Evolutionary conservation across 495 filamentous ascomycete genomes (phyloP).

Genomic region (Aeminium ludgeri): DNA sequence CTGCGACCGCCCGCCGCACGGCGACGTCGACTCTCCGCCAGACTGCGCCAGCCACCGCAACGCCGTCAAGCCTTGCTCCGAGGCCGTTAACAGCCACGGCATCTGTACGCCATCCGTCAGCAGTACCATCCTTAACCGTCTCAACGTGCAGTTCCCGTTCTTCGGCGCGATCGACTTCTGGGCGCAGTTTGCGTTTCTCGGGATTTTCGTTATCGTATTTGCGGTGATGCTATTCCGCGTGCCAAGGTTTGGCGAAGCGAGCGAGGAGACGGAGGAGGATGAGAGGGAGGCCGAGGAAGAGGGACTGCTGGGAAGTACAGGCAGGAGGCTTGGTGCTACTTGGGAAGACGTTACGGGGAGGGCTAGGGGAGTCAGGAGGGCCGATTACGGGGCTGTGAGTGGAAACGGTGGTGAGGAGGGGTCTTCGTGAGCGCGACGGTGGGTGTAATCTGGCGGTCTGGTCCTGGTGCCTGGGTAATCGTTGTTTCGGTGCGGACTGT

Average conservation of each 20-base stretch:
- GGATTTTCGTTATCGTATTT: constrained; percentile 66
- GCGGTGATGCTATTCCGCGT: constrained; percentile 60
- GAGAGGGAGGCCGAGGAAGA: constrained; percentile 92
- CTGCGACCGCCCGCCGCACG: constrained; percentile 45
- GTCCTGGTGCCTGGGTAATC: too few species aligned
- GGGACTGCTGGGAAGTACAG: constrained; percentile 65
- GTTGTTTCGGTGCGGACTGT: background rate
- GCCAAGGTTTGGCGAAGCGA: constrained; percentile 47
- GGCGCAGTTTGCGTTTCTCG: constrained; percentile 85
- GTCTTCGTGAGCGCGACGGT: constrained; percentile 4
- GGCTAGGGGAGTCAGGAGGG: constrained; percentile 16
- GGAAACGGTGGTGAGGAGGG: background rate
- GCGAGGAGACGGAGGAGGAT: constrained; percentile 61
- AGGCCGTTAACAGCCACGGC: constrained; percentile 43
- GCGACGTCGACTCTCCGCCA: constrained; percentile 41
- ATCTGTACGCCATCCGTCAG: constrained; percentile 83
- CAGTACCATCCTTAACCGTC: constrained; percentile 80
- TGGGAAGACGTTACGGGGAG: constrained; percentile 72
- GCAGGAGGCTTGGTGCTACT: constrained; percentile 61
- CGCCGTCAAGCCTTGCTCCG: constrained; percentile 65
- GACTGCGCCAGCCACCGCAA: constrained; percentile 61
- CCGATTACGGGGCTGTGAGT: constrained; percentile 14
- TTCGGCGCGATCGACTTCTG: constrained; percentile 90
- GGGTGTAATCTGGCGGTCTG: constrained; percentile 1
- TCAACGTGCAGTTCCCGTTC: constrained; percentile 90